Percentiles rank a stretch among this genome's conserved stretches.
Evolutionary conservation across 352 stramenopile species (phyloP).

Genomic region (Pythium vanterpoolii): DNA sequence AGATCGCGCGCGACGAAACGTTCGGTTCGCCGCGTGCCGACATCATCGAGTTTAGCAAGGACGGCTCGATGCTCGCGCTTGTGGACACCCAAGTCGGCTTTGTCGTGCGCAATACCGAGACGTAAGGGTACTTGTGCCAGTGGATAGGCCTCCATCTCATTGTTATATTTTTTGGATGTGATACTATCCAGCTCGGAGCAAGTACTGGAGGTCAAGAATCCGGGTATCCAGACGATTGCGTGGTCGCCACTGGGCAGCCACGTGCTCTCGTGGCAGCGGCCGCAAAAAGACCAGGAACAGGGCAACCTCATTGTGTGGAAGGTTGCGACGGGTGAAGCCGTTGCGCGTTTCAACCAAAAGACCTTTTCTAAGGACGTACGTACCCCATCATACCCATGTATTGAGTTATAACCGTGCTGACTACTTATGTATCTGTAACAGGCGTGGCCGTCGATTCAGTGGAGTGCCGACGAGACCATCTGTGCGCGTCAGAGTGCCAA

Average conservation of each 20-base stretch:
- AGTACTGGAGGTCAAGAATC: constrained; percentile 58
- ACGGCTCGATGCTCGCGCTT: constrained; percentile 65
- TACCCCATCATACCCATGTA: neutral
- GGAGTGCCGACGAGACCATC: constrained; percentile 88
- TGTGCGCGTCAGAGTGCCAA: constrained; percentile 74
- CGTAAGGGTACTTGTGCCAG: constrained; percentile 24
- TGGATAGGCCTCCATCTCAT: no score
- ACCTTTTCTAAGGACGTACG: constrained; percentile 74
- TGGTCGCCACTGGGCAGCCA: constrained; percentile 84
- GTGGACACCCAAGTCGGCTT: constrained; percentile 63
- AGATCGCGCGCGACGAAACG: constrained; percentile 50
- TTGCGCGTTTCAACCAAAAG: constrained; percentile 86
- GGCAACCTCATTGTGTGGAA: constrained; percentile 88
- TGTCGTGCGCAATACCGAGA: constrained; percentile 61
- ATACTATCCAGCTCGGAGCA: constrained; percentile 37
- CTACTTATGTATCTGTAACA: constrained; percentile 19
- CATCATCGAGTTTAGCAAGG: constrained; percentile 71
- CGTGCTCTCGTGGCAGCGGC: constrained; percentile 87
- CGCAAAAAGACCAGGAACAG: constrained; percentile 59
- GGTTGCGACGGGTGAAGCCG: constrained; percentile 41
- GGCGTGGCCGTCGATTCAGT: constrained; percentile 90
- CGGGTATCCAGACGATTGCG: constrained; percentile 69
- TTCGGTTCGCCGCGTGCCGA: constrained; percentile 48
- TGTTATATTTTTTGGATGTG: neutral
- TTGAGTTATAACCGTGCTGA: neutral